Conservation (phyloP, 441 rosid genomes). For the Jatropha multifida region DNA sequence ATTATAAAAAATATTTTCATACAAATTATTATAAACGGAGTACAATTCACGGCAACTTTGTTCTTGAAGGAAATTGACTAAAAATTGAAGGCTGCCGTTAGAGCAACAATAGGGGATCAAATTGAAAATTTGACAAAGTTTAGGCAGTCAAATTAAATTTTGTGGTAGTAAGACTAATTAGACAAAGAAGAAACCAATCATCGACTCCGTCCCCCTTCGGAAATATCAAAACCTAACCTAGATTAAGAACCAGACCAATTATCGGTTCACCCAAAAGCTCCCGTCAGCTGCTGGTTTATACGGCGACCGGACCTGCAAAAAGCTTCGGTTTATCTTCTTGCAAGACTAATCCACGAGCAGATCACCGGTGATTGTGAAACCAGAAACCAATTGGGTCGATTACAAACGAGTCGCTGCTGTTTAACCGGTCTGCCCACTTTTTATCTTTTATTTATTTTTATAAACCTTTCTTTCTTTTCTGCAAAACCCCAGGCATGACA, state of each 20-base stretch:
- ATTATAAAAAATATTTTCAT: no score
- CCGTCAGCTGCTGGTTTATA: slow-evolving; percentile 1
- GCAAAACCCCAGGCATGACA: no score
- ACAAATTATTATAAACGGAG: no score
- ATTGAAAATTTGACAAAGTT: no score
- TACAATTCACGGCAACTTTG: no score
- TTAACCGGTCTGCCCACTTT: slow-evolving; percentile 21
- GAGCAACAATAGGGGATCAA: no score
- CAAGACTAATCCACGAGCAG: neutral
- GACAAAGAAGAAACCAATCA: neutral
- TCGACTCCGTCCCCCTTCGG: neutral
- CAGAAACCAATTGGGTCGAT: slow-evolving; percentile 16
- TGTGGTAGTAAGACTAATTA: neutral
- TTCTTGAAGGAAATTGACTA: no score
- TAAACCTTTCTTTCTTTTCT: neutral
- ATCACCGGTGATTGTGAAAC: slow-evolving; percentile 13
- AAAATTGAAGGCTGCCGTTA: no score
- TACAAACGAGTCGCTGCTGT: slow-evolving; percentile 11
- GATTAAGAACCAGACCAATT: slow-evolving; percentile 13
- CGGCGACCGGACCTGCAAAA: neutral
- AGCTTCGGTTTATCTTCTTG: neutral
- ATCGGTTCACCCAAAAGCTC: slow-evolving; percentile 14
- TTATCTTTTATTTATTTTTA: neutral
- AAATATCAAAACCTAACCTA: slow-evolving; percentile 18
- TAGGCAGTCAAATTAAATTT: no score